A percentile compares a stretch with the other conserved stretches of the same genome.
Conservation (phyloP, 192 early-diverging fungal genomes). For the Umbelopsis sp. region DNA sequence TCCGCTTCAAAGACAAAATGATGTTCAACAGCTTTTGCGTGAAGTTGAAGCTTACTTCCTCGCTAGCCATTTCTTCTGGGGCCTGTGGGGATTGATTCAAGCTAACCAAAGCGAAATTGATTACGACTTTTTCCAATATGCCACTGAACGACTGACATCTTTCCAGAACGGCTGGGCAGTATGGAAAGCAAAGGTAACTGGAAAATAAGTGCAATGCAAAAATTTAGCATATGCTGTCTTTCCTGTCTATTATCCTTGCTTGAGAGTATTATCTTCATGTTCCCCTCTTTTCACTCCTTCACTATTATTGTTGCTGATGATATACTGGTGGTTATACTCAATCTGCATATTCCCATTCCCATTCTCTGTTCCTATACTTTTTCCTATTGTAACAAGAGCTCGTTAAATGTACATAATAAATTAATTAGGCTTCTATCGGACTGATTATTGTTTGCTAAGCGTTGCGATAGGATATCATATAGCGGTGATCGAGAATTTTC, state of each 20-base stretch:
- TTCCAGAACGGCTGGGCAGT: slow-evolving; percentile 39
- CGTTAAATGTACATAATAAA: slow-evolving; percentile 10
- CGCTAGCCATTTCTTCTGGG: slow-evolving; percentile 72
- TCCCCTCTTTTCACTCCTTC: not conserved
- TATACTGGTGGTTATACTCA: not conserved
- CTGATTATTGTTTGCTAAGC: no score
- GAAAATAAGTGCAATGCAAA: not conserved
- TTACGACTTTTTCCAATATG: slow-evolving; percentile 77
- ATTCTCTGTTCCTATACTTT: not conserved
- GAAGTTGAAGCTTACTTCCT: slow-evolving; percentile 47
- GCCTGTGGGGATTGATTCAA: slow-evolving; percentile 80
- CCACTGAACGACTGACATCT: slow-evolving; percentile 51
- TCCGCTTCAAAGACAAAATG: slow-evolving; percentile 1
- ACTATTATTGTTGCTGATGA: not conserved
- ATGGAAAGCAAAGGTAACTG: slow-evolving; percentile 10
- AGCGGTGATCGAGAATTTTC: no score
- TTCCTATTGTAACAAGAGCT: not conserved
- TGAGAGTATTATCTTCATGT: not conserved
- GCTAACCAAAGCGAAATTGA: slow-evolving; percentile 74
- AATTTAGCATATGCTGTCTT: no score
- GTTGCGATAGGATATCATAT: no score
- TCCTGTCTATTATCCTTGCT: not conserved
- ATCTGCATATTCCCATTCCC: not conserved
- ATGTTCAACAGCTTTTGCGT: slow-evolving; percentile 40
- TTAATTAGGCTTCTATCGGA: not conserved